These are phyloP conservation scores for Cucurbita maxima DNA, from an alignment of 306 rosid genomes.

Conservation along the genomic window DNA sequence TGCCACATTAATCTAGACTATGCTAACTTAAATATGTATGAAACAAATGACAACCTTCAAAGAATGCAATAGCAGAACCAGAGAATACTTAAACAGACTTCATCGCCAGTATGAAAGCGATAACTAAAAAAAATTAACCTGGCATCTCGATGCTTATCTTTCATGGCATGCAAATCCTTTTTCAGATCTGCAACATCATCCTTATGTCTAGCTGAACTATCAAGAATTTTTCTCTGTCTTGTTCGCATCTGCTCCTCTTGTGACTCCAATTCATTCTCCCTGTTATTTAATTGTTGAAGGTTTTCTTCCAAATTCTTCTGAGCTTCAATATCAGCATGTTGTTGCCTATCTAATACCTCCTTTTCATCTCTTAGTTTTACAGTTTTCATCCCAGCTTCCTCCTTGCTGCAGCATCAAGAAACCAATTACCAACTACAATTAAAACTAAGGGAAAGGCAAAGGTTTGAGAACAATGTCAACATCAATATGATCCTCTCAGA, in stretches of 20 bases:
- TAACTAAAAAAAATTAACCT: conserved; percentile 24
- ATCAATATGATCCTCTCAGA: background rate
- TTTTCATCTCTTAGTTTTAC: conserved; percentile 82
- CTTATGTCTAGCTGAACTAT: conserved; percentile 40
- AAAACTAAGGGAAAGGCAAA: background rate
- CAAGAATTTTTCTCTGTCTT: conserved; percentile 58
- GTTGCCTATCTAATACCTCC: conserved; percentile 85
- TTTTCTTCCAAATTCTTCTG: conserved; percentile 89
- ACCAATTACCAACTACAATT: background rate
- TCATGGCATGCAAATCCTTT: conserved; percentile 51
- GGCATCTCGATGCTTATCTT: conserved; percentile 59
- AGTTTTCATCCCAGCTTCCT: conserved; percentile 95
- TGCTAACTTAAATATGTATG: background rate
- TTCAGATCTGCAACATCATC: conserved; percentile 36
- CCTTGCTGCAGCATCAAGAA: conserved; percentile 51
- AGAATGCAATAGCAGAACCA: background rate
- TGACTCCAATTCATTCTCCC: conserved; percentile 50
- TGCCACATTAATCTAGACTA: background rate
- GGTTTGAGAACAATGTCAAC: background rate
- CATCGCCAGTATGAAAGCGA: background rate
- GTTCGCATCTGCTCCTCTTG: conserved; percentile 66
- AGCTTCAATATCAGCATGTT: conserved; percentile 86
- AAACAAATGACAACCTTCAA: background rate
- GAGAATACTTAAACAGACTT: background rate
- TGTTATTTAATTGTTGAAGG: conserved; percentile 65